Evolutionary conservation across 2,329 filamentous ascomycete species (phyloP).

Genomic region (Ceratocystis cacaofunesta): DNA sequence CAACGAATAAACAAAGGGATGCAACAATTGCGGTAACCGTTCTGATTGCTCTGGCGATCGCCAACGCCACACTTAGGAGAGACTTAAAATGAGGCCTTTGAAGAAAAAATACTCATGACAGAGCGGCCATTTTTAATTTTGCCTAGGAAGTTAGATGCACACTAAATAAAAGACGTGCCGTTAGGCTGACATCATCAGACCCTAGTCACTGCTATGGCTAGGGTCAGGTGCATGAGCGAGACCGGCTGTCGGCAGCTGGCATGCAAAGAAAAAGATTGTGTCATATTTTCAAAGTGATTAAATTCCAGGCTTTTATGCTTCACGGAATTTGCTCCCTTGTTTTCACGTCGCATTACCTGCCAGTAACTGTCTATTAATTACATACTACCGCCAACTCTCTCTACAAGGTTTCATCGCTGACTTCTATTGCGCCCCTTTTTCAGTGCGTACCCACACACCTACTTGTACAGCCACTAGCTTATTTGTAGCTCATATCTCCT

Average conservation of each 20-base stretch:
- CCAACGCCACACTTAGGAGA: neutral
- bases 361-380: neutral
- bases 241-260: neutral
- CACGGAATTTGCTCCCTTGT: constrained; percentile 9
- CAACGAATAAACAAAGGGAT: neutral
- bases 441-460: no score
- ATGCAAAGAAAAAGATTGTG: neutral
- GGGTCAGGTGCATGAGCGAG: neutral
- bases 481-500: neutral
- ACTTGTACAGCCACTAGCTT: no score
- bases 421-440: no score
- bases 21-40: neutral
- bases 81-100: neutral
- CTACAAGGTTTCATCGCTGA: no score
- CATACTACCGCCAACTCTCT: neutral
- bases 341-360: neutral
- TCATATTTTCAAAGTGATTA: neutral
- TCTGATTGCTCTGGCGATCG: neutral
- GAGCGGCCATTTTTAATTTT: no score
- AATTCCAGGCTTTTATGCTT: neutral
- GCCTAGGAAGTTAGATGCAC: no score
- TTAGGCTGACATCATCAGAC: neutral
- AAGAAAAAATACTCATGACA: no score
- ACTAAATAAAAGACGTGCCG: no score
- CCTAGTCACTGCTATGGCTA: neutral